Percentiles rank a stretch among this genome's conserved stretches.
Conservation (phyloP, 345 rosid species). For the Ceriops tagal region DNA sequence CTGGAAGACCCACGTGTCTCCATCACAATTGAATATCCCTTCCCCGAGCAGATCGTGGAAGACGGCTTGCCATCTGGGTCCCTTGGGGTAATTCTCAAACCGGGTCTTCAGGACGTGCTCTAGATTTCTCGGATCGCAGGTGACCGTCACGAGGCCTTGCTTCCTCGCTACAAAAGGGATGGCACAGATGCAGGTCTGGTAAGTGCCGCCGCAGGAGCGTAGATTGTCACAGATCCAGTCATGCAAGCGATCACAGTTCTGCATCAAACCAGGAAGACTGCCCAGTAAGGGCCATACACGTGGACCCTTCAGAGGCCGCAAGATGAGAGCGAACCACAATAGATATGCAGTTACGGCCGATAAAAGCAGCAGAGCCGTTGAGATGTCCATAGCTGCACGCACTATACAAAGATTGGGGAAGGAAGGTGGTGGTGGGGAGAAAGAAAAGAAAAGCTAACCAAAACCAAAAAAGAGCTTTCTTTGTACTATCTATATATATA, state of each 20-base stretch:
- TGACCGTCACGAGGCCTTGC: conserved; percentile 96
- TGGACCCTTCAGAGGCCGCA: conserved; percentile 76
- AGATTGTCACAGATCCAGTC: conserved; percentile 98
- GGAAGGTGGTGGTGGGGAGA: too few species aligned
- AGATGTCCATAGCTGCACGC: conserved; percentile 45
- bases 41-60: conserved; percentile 88
- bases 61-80: conserved; percentile 96
- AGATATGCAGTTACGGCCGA: conserved; percentile 69
- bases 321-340: conserved; percentile 86
- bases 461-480: too few species aligned
- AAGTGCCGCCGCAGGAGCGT: conserved; percentile 87
- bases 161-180: conserved; percentile 69
- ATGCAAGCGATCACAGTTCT: conserved; percentile 84
- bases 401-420: not conserved
- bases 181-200: conserved; percentile 95
- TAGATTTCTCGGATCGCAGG: conserved; percentile 84
- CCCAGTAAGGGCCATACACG: conserved; percentile 91
- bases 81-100: conserved; percentile 90
- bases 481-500: not conserved
- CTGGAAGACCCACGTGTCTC: conserved; percentile 91
- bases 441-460: not conserved
- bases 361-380: conserved; percentile 58
- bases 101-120: conserved; percentile 85
- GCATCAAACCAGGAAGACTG: conserved; percentile 85
- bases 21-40: conserved; percentile 91